Base-by-base conservation (phyloP, 345 rosid genomes). In the Salix viminalis region DNA sequence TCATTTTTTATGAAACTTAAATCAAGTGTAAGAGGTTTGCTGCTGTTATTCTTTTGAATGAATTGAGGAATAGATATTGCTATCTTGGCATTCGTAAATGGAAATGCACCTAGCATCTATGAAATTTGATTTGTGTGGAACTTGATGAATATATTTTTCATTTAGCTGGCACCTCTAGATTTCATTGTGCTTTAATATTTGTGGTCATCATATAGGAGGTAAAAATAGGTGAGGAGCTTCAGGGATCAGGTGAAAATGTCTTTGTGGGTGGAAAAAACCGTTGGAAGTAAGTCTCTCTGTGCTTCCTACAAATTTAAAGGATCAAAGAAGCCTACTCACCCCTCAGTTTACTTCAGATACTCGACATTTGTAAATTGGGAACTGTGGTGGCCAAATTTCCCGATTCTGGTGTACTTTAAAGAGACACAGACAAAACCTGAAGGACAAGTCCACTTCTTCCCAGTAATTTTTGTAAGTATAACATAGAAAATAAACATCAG, bases 391-490 rank as follows among this genome's bases (percentile, higher is more conserved):
- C 93, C 96, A 15, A 87, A 79, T 79, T 91, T 91, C 77, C 96
- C 96, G 24, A 70, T 91, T 78, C 76, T 91, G 68, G 96, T 89
- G 37, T 91, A 91, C 78, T 91, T 89, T 77, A 91, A 91, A 70
- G 96, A 91, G 83, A 87, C 81, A 6, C 96, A 91, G 76, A 89
- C 96, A 65, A 89, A 89, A 75, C 91, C 91, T 16, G 88, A 91
- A 85, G 96, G 96, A 81, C 96, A 91, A 91, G 85, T 89, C 76
- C 96, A 91, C 85, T 91, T 91, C 87, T 89, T 89, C 80, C 96
- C 93, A 4, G 91, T 91, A 7, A 89, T 91, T 71, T 91, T 91
- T 79, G 96, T 91, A 81, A 89, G 96, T 85, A 26, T 10, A 41
- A 0, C 21, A 56, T 36, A 28, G 15, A 9, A 46, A 12, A 70